Conservation (phyloP, 208 protist genomes). For the Novymonas esmeraldas region DNA sequence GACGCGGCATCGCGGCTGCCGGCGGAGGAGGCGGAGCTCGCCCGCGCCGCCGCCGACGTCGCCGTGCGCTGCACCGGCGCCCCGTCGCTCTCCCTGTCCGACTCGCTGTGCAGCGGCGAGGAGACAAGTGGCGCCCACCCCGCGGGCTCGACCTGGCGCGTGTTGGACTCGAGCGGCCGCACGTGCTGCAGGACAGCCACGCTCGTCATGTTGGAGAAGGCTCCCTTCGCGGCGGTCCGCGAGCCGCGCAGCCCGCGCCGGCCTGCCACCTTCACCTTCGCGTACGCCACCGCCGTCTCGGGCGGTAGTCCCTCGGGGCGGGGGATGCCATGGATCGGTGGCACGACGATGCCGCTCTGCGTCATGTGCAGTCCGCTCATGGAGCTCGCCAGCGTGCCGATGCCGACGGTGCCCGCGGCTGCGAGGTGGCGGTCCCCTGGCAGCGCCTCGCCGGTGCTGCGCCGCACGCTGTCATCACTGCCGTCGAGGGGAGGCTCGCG, state of each 20-base stretch:
- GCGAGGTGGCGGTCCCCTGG: too few species aligned
- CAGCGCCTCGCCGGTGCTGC: not conserved
- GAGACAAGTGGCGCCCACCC: constrained; percentile 20
- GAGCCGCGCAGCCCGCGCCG: not conserved
- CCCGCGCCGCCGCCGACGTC: too few species aligned
- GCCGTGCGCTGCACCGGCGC: not conserved
- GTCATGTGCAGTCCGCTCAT: constrained; percentile 7
- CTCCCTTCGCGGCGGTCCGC: constrained; percentile 21
- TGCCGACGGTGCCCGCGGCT: too few species aligned
- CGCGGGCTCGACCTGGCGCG: constrained; percentile 26
- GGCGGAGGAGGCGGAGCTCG: not conserved
- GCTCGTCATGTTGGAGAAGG: constrained; percentile 34
- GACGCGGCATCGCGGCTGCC: not conserved
- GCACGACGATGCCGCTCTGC: constrained; percentile 5
- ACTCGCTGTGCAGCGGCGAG: not conserved
- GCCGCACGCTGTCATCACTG: too few species aligned
- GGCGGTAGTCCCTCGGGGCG: constrained; percentile 2
- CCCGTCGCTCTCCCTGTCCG: not conserved
- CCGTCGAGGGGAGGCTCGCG: too few species aligned
- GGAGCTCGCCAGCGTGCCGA: not conserved
- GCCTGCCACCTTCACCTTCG: constrained; percentile 21
- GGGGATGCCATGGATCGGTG: constrained; percentile 23
- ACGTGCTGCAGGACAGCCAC: constrained; percentile 27
- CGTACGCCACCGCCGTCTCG: constrained; percentile 3
- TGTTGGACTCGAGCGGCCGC: constrained; percentile 15